Evolutionary conservation across 2,329 filamentous ascomycete genomes (phyloP).

Genomic region (Aureobasidium leucospermi): DNA sequence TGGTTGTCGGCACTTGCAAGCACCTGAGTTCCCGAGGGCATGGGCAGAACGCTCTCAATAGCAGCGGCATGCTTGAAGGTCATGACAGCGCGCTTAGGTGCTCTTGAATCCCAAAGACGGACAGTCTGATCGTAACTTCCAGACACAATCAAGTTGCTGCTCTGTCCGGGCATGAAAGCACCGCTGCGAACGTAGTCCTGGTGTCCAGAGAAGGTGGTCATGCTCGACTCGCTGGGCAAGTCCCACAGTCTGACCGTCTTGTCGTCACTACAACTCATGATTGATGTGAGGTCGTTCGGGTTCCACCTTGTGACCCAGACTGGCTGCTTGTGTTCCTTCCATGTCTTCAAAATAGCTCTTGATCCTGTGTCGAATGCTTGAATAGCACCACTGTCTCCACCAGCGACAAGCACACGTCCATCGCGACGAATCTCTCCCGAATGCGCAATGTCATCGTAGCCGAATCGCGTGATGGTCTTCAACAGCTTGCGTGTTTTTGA

Average conservation of each 20-base stretch:
- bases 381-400: constrained; percentile 83
- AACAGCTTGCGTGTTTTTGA: constrained; percentile 83
- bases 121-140: constrained; percentile 95
- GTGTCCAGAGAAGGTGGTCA: constrained; percentile 75
- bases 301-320: constrained; percentile 90
- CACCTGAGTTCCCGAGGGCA: constrained; percentile 79
- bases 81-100: constrained; percentile 64
- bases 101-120: constrained; percentile 83
- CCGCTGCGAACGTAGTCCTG: constrained; percentile 87
- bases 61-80: constrained; percentile 90
- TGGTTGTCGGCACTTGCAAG: constrained; percentile 78
- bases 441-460: constrained; percentile 71
- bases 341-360: constrained; percentile 88
- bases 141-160: constrained; percentile 65
- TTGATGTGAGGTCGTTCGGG: constrained; percentile 68
- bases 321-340: constrained; percentile 88
- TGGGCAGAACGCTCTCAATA: constrained; percentile 79
- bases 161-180: constrained; percentile 71
- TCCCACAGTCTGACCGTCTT: constrained; percentile 92
- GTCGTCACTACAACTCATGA: constrained; percentile 90
- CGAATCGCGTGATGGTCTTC: constrained; percentile 88
- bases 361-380: constrained; percentile 93
- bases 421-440: constrained; percentile 84
- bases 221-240: constrained; percentile 69
- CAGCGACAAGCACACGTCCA: constrained; percentile 80